These are phyloP conservation scores for Arachis stenosperma DNA, from an alignment of 306 rosid species.

Conservation along the genomic window DNA sequence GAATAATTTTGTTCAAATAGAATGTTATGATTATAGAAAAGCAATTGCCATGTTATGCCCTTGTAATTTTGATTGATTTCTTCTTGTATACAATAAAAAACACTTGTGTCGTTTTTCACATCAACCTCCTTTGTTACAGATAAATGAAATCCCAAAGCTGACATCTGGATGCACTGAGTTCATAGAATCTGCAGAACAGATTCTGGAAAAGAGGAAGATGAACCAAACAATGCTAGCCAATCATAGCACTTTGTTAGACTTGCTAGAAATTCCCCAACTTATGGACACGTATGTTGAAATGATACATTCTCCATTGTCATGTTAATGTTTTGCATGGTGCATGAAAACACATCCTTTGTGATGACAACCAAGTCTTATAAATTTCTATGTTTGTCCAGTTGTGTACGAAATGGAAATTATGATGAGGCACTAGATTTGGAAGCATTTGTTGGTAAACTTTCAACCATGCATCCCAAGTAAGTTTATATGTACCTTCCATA, in stretches of 20 bases:
- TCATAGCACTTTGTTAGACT: constrained; percentile 95
- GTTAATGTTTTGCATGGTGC: constrained; percentile 14
- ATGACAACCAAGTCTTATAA: constrained; percentile 16
- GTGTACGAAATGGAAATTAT: constrained; percentile 95
- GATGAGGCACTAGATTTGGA: constrained; percentile 98
- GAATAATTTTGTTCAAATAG: no score
- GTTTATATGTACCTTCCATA: constrained; percentile 33
- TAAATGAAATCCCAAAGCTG: constrained; percentile 81
- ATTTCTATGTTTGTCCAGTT: constrained; percentile 55
- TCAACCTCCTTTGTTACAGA: constrained; percentile 52
- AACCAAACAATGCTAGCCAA: constrained; percentile 91
- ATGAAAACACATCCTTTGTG: constrained; percentile 20
- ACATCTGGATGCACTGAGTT: constrained; percentile 91
- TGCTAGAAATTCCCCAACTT: constrained; percentile 97
- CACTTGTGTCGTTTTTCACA: constrained; percentile 21
- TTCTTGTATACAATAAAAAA: background rate
- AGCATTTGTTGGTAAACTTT: constrained; percentile 89
- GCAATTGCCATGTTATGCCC: background rate
- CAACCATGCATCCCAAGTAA: constrained; percentile 97
- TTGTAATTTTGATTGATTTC: background rate
- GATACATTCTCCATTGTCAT: background rate
- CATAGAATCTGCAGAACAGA: constrained; percentile 81
- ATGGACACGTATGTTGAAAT: constrained; percentile 79
- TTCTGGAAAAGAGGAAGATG: constrained; percentile 95
- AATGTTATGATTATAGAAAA: background rate